These are phyloP conservation scores for Xylaria sp. DNA, from an alignment of 2,329 filamentous ascomycete species.

Conservation along the genomic window DNA sequence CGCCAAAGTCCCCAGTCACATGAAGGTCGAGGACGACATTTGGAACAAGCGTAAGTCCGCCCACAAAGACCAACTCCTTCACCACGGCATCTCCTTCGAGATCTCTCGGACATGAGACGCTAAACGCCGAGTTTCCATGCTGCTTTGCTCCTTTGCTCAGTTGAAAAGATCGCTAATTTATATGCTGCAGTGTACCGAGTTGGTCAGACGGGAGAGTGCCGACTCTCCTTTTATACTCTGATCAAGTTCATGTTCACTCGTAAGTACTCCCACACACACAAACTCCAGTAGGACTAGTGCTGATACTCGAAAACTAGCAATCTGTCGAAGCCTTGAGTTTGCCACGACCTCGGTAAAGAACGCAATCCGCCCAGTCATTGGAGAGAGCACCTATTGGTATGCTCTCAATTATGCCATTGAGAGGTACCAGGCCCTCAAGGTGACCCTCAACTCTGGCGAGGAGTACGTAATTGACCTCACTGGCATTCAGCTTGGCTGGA, in stretches of 20 bases:
- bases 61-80: no score
- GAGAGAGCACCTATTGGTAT: neutral
- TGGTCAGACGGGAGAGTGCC: conserved; percentile 6
- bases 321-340: conserved; percentile 7
- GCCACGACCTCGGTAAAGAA: conserved; percentile 1
- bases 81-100: no score
- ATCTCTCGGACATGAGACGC: no score
- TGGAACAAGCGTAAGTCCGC: no score
- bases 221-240: conserved; percentile 1
- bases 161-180: no score
- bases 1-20: no score
- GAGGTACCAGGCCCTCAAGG: conserved; percentile 6
- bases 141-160: no score
- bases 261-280: neutral
- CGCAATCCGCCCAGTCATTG: conserved; percentile 7
- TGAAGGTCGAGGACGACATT: no score
- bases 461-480: conserved; percentile 14
- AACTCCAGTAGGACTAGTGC: neutral
- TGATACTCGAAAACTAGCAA: conserved; percentile 1
- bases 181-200: conserved; percentile 5
- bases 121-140: no score
- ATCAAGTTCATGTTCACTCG: conserved; percentile 7
- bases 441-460: conserved; percentile 10
- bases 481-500: conserved; percentile 13
- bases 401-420: neutral